Percentiles rank a stretch among this genome's conserved stretches.
phyloP scores from a whole-genome alignment of 2,329 filamentous ascomycete species.

The Aspergillus awamori region DNA sequence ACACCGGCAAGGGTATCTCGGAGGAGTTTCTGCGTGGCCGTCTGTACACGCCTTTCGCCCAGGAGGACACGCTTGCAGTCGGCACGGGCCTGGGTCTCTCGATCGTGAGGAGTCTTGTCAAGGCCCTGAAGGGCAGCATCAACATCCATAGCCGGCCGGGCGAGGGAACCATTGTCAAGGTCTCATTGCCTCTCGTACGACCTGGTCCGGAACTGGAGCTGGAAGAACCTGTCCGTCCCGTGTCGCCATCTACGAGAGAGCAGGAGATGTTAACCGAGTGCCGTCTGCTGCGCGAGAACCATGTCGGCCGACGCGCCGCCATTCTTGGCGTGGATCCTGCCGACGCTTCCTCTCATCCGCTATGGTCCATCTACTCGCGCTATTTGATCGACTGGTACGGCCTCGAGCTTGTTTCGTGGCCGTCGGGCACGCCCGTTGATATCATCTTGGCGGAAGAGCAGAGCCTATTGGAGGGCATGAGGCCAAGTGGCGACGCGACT shows the following conservation, averaged over 20 bases:
- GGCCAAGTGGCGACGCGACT: constrained; percentile 17
- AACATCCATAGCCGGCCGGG: constrained; percentile 58
- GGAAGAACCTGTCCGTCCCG: constrained; percentile 22
- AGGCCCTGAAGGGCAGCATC: constrained; percentile 62
- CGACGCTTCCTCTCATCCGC: constrained; percentile 19
- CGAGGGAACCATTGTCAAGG: constrained; percentile 59
- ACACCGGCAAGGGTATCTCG: constrained; percentile 69
- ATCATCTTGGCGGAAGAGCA: constrained; percentile 40
- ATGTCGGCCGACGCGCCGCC: constrained; percentile 30
- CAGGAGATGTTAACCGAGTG: constrained; percentile 29
- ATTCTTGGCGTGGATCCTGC: constrained; percentile 33
- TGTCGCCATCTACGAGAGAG: constrained; percentile 11
- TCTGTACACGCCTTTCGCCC: constrained; percentile 60
- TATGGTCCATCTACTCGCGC: constrained; percentile 32
- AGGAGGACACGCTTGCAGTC: constrained; percentile 62
- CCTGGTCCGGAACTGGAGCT: constrained; percentile 26
- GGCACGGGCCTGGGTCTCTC: constrained; percentile 61
- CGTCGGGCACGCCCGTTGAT: constrained; percentile 32
- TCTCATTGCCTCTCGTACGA: constrained; percentile 49
- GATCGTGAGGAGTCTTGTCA: constrained; percentile 64
- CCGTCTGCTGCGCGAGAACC: constrained; percentile 29
- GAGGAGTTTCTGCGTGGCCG: constrained; percentile 63
- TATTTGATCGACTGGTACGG: constrained; percentile 44
- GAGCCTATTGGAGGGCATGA: constrained; percentile 27
- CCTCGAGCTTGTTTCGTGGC: constrained; percentile 38